Evolutionary conservation across 257 asterid genomes (phyloP).

Genomic region (Nicotiana benthamiana): DNA sequence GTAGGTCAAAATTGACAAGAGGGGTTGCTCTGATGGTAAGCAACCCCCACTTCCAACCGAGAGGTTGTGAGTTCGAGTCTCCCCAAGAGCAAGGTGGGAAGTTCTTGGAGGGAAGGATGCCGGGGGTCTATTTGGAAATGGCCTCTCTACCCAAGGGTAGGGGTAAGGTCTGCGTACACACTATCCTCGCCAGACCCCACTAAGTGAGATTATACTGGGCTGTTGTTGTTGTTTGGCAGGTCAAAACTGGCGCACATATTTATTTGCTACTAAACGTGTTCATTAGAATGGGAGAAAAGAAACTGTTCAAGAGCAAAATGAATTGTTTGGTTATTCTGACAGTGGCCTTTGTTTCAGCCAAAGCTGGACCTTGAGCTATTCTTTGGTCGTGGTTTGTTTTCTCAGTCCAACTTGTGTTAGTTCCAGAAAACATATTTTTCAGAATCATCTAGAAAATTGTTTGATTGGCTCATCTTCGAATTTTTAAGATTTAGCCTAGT

Average conservation of each 20-base stretch:
- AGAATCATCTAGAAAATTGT: neutral
- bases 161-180: no score
- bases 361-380: neutral
- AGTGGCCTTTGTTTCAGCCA: neutral
- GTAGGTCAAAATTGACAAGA: neutral
- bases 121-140: no score
- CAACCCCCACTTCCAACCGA: no score
- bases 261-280: neutral
- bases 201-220: no score
- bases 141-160: no score
- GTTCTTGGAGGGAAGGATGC: no score
- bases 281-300: neutral
- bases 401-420: neutral
- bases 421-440: neutral
- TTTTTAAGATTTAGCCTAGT: neutral
- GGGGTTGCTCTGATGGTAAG: no score
- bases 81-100: no score
- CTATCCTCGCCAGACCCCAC: no score
- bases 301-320: neutral
- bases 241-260: neutral
- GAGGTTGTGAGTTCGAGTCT: no score
- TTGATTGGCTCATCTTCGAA: neutral
- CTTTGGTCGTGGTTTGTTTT: neutral
- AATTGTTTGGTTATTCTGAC: neutral
- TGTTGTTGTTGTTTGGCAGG: no score